phyloP scores from a whole-genome alignment of 768 basidiomycete species.

The Mycena epipterygia region DNA sequence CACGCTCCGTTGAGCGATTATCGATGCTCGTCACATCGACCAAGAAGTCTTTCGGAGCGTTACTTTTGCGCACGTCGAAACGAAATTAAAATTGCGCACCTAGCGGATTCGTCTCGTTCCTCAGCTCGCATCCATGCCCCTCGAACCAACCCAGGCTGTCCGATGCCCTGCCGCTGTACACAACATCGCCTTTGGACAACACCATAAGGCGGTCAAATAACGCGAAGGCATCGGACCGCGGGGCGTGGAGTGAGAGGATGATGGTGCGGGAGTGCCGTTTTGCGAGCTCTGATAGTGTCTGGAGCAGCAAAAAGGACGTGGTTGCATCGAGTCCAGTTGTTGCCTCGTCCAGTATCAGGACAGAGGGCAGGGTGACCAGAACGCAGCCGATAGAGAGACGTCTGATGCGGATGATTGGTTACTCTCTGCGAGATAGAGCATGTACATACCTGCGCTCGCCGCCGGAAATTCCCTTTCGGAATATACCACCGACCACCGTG shows the following conservation, averaged over 20 bases:
- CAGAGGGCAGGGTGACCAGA: slow-evolving; percentile 58
- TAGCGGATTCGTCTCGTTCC: slow-evolving; percentile 56
- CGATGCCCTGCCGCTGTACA: slow-evolving; percentile 53
- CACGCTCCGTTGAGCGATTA: slow-evolving; percentile 51
- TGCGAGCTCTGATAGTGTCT: slow-evolving; percentile 47
- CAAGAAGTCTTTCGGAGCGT: slow-evolving; percentile 58
- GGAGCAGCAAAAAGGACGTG: slow-evolving; percentile 47
- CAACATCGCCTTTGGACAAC: slow-evolving; percentile 56
- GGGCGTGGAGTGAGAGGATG: slow-evolving; percentile 63
- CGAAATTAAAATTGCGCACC: slow-evolving; percentile 24
- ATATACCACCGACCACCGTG: slow-evolving; percentile 58
- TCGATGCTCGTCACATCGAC: slow-evolving; percentile 48
- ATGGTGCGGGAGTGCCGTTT: slow-evolving; percentile 50
- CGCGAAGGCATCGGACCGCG: slow-evolving; percentile 58
- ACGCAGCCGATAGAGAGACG: slow-evolving; percentile 59
- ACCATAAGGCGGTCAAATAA: slow-evolving; percentile 62
- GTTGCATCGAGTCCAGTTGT: slow-evolving; percentile 38
- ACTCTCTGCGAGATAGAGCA: neutral
- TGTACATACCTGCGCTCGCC: slow-evolving; percentile 52
- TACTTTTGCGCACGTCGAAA: neutral
- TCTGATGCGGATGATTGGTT: slow-evolving; percentile 27
- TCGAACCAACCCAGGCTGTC: slow-evolving; percentile 54
- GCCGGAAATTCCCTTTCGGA: slow-evolving; percentile 61
- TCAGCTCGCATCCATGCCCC: slow-evolving; percentile 45
- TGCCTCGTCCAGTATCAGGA: slow-evolving; percentile 61